A percentile compares a stretch with the other conserved stretches of the same genome.
Conservation (phyloP, 2,329 filamentous ascomycete genomes). For the Colletotrichum chrysophilum region DNA sequence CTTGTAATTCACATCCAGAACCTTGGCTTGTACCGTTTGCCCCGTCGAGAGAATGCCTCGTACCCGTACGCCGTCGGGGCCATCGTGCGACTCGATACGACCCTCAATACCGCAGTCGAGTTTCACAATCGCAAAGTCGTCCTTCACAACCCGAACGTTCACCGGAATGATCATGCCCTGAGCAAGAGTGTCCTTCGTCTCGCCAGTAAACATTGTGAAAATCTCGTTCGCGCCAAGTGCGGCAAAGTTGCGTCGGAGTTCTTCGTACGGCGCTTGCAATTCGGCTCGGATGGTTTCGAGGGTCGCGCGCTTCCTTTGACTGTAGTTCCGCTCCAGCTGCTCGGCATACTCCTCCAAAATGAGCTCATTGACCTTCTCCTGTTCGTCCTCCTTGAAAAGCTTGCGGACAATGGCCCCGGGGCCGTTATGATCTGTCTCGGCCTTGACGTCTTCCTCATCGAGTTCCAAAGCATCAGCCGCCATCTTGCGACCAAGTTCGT, state of each 20-base stretch:
- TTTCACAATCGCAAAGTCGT: constrained; percentile 91
- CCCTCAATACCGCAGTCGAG: constrained; percentile 95
- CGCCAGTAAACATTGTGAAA: constrained; percentile 96
- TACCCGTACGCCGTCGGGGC: constrained; percentile 74
- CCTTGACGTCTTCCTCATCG: constrained; percentile 97
- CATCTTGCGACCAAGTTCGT: constrained; percentile 98
- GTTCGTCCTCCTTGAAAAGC: constrained; percentile 91
- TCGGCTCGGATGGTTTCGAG: constrained; percentile 96
- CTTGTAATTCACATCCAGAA: constrained; percentile 86
- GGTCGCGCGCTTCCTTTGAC: constrained; percentile 92
- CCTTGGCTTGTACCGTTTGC: constrained; percentile 87
- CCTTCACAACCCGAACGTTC: constrained; percentile 84
- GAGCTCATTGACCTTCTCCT: constrained; percentile 94
- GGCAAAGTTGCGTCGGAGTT: constrained; percentile 82
- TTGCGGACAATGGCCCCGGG: constrained; percentile 90
- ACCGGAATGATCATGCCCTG: constrained; percentile 94
- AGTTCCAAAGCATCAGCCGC: constrained; percentile 95
- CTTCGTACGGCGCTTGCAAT: constrained; percentile 90
- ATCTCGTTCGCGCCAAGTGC: constrained; percentile 76
- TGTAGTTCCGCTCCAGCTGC: constrained; percentile 90
- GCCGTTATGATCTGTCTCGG: constrained; percentile 89
- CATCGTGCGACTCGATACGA: constrained; percentile 81
- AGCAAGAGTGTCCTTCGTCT: constrained; percentile 81
- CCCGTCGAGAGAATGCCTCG: constrained; percentile 77
- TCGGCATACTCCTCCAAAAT: constrained; percentile 97